Percentiles rank a stretch among this genome's conserved stretches.
Conservation (phyloP, 2,329 filamentous ascomycete species). For the Domatiomyces catenatus region DNA sequence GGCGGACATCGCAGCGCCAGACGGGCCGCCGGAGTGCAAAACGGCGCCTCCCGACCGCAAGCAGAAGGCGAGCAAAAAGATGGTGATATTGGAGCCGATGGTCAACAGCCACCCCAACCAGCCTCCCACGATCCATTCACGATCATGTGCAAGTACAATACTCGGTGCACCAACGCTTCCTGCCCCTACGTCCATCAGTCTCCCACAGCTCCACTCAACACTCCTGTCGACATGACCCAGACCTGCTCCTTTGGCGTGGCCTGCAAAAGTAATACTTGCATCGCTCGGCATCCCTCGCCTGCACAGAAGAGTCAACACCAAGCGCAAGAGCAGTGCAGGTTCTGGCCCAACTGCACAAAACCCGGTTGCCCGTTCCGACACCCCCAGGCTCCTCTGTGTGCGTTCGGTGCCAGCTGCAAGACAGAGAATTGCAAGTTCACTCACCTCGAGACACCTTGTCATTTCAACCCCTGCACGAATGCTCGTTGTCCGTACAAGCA, state of each 20-base stretch:
- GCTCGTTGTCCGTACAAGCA: conserved; percentile 80
- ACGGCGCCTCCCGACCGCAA: conserved; percentile 6
- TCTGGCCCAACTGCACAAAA: conserved; percentile 84
- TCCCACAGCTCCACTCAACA: conserved; percentile 66
- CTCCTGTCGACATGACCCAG: conserved; percentile 62
- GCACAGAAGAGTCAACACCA: conserved; percentile 65
- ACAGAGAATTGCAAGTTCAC: conserved; percentile 75
- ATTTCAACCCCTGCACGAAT: conserved; percentile 82
- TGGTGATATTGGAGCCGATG: conserved; percentile 34
- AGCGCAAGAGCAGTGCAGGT: conserved; percentile 73
- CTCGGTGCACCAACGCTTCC: conserved; percentile 71
- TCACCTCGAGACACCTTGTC: conserved; percentile 72
- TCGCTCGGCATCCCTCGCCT: conserved; percentile 79
- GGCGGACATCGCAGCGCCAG: conserved; percentile 13
- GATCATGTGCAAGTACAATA: conserved; percentile 75
- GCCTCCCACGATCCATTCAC: conserved; percentile 40
- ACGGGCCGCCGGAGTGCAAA: conserved; percentile 11
- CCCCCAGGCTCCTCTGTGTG: conserved; percentile 69
- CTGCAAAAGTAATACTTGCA: conserved; percentile 93
- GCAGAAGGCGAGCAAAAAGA: conserved; percentile 5
- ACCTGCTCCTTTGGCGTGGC: conserved; percentile 72
- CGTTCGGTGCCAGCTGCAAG: conserved; percentile 79
- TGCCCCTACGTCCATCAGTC: conserved; percentile 93
- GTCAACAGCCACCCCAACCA: conserved; percentile 40
- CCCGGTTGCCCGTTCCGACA: conserved; percentile 77